A percentile compares a stretch with the other conserved stretches of the same genome.
These are phyloP conservation scores for Fraxinus floribunda DNA, from an alignment of 305 asterid species.

Conservation along the genomic window DNA sequence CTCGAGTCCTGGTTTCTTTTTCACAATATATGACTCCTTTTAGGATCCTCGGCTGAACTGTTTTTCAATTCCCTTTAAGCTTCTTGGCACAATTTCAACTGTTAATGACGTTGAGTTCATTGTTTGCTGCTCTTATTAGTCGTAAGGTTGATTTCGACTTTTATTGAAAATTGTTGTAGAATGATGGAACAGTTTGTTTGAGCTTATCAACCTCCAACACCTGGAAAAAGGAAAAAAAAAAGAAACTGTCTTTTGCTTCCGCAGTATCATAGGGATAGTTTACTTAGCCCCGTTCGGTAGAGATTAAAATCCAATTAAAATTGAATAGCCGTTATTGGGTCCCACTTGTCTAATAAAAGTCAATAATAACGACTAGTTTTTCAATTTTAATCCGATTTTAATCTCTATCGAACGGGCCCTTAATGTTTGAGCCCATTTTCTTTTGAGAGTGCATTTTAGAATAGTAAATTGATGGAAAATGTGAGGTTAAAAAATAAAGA, in stretches of 20 bases:
- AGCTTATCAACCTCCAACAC: background rate
- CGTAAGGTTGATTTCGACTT: background rate
- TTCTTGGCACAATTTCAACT: constrained; percentile 1
- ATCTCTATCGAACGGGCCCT: background rate
- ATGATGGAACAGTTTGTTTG: constrained; percentile 3
- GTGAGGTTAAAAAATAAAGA: no score
- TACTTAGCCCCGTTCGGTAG: background rate
- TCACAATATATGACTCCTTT: constrained; percentile 12
- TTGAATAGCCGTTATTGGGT: no score
- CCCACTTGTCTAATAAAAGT: no score
- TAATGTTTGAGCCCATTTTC: background rate
- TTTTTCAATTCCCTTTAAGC: constrained; percentile 4
- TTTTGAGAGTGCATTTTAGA: no score
- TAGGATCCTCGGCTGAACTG: background rate
- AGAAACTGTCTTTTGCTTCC: background rate
- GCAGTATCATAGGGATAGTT: background rate
- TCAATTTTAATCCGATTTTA: no score
- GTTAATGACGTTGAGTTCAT: background rate
- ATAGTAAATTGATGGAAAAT: no score
- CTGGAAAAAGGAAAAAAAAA: background rate
- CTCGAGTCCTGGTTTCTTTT: background rate
- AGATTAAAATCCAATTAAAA: no score
- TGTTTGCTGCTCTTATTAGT: background rate
- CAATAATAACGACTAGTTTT: no score
- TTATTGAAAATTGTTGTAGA: background rate